A percentile compares a stretch with the other conserved stretches of the same genome.
Evolutionary conservation across 805 yeast genomes (phyloP).

Genomic region (Blastobotrys terrestris): DNA sequence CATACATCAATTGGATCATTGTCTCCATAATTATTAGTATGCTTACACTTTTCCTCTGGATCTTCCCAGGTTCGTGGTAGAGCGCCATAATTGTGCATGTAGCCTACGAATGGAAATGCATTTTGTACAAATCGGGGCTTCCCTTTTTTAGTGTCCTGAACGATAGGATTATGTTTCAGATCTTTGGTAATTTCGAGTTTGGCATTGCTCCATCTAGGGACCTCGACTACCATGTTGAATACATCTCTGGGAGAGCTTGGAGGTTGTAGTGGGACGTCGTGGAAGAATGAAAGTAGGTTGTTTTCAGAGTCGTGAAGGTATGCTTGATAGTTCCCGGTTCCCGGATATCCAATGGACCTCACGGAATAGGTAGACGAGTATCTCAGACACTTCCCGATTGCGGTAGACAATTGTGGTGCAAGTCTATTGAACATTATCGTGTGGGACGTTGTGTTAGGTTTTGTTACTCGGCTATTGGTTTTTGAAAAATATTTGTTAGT

Average conservation of each 20-base stretch:
- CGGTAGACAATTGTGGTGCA: background rate
- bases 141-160: conserved; percentile 74
- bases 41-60: conserved; percentile 50
- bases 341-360: conserved; percentile 81
- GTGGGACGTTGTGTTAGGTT: background rate
- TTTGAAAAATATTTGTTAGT: background rate
- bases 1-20: conserved; percentile 94
- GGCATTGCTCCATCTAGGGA: conserved; percentile 87
- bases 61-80: conserved; percentile 89
- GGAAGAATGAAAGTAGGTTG: conserved; percentile 69
- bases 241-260: conserved; percentile 50
- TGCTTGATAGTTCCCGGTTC: conserved; percentile 77
- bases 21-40: conserved; percentile 64
- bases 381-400: background rate
- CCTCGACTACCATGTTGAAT: conserved; percentile 79
- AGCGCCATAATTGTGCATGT: conserved; percentile 70
- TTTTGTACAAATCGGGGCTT: conserved; percentile 70
- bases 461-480: background rate
- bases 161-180: conserved; percentile 62
- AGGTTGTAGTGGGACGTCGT: conserved; percentile 73
- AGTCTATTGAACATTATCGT: background rate
- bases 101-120: conserved; percentile 77
- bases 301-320: conserved; percentile 70
- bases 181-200: conserved; percentile 69
- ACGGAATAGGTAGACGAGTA: conserved; percentile 40